phyloP scores from a whole-genome alignment of 768 basidiomycete species.

The Xerocomellus dryophilus region DNA sequence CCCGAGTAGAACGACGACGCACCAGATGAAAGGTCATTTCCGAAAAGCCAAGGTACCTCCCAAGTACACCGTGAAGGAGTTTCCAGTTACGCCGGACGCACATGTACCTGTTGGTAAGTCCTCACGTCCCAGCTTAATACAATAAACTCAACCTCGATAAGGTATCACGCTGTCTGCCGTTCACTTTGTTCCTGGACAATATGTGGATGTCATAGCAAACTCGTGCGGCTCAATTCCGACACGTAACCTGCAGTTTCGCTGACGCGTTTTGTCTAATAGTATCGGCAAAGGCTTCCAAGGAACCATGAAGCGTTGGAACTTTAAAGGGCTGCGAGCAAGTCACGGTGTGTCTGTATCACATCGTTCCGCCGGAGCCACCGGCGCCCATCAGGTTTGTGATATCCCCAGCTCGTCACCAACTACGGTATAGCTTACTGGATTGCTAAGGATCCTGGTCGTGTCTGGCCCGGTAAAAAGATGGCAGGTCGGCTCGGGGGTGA shows the following conservation, averaged over 20 bases:
- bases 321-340: slow-evolving; percentile 85
- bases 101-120: slow-evolving; percentile 81
- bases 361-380: slow-evolving; percentile 89
- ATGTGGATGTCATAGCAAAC: slow-evolving; percentile 85
- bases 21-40: slow-evolving; percentile 89
- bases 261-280: slow-evolving; percentile 39
- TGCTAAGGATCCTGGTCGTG: slow-evolving; percentile 85
- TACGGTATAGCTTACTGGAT: slow-evolving; percentile 1
- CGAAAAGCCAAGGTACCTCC: slow-evolving; percentile 74
- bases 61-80: slow-evolving; percentile 85
- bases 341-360: slow-evolving; percentile 97
- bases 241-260: slow-evolving; percentile 1
- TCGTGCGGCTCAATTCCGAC: slow-evolving; percentile 54
- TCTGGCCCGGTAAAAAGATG: slow-evolving; percentile 99
- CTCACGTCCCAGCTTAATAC: neutral
- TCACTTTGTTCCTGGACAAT: slow-evolving; percentile 97
- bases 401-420: neutral
- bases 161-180: slow-evolving; percentile 87
- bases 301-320: slow-evolving; percentile 94
- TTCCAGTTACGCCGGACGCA: slow-evolving; percentile 84
- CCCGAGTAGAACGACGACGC: slow-evolving; percentile 65
- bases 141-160: slow-evolving; percentile 27
- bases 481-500: slow-evolving; percentile 88
- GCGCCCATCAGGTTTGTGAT: slow-evolving; percentile 81
- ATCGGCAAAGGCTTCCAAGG: slow-evolving; percentile 98